Percentiles rank a stretch among this genome's conserved stretches.
phyloP scores from a whole-genome alignment of 768 basidiomycete genomes.

The Cystobasidium tubakii region DNA sequence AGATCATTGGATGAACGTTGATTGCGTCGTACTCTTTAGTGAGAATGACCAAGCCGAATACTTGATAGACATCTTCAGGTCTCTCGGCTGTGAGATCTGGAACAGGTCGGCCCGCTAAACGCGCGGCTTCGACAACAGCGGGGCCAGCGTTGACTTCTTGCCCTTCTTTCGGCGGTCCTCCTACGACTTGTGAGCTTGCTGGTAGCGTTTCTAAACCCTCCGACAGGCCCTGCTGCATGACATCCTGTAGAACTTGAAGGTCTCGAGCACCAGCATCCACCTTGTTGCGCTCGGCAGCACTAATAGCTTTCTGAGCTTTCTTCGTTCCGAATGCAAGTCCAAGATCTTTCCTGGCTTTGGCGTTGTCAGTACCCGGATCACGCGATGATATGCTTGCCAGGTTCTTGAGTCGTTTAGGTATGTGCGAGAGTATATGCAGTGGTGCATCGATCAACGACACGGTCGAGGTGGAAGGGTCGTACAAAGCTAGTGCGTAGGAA shows the following conservation, averaged over 20 bases:
- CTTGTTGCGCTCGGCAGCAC: slow-evolving; percentile 77
- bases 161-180: slow-evolving; percentile 6
- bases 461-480: slow-evolving; percentile 35
- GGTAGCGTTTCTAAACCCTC: slow-evolving; percentile 65
- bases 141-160: slow-evolving; percentile 52
- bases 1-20: slow-evolving; percentile 57
- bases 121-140: slow-evolving; percentile 60
- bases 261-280: slow-evolving; percentile 75
- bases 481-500: slow-evolving; percentile 25
- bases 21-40: slow-evolving; percentile 73
- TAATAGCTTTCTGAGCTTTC: slow-evolving; percentile 80
- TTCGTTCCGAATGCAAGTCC: slow-evolving; percentile 92
- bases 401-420: slow-evolving; percentile 30
- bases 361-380: neutral
- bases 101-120: slow-evolving; percentile 64
- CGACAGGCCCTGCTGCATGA: slow-evolving; percentile 76
- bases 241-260: slow-evolving; percentile 45
- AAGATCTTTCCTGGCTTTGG: slow-evolving; percentile 53
- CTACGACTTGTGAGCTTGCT: slow-evolving; percentile 48
- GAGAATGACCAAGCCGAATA: slow-evolving; percentile 67
- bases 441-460: slow-evolving; percentile 33
- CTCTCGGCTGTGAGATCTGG: slow-evolving; percentile 63
- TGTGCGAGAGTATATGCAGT: slow-evolving; percentile 32
- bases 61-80: slow-evolving; percentile 58
- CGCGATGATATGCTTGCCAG: slow-evolving; percentile 15